Base-by-base conservation (phyloP, 2,329 filamentous ascomycete genomes). In the Aschersonia sp. region DNA sequence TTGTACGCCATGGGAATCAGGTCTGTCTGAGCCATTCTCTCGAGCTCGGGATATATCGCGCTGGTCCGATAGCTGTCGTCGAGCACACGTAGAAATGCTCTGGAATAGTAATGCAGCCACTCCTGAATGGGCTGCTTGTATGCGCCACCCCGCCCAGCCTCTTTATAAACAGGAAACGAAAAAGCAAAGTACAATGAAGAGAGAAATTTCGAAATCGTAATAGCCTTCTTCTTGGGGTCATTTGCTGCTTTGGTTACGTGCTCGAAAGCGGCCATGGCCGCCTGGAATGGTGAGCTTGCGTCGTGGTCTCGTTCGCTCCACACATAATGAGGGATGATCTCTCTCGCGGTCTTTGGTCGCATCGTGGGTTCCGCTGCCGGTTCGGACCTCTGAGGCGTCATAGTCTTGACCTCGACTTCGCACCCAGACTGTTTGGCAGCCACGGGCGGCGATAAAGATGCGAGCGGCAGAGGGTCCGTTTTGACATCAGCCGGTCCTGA, bases 41-140 rank as follows among this genome's bases (percentile, higher is more conserved):
- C 51, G 0, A 74, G 57, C 57, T 60, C 70, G 1, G 49, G 10
- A 35, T 60, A 63, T 30, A 67, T 57, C 0, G 58, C 58, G 7
- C 59, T 60, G 1, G 49, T 47, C 4, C 56, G 52, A 54, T 66
- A 72, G 22, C 59, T 62, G 5, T 56, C 54, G 39, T 63, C 61
- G 2, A 73, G 56, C 4, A 51, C 52, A 2, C 56, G 47, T 1
- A 70, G 52, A 5, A 78, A 59, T 5, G 64, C 63, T 5, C 53
- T 53, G 1, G 70, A 63, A 47, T 71, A 69, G 50, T 71, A 75
- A 10, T 66, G 61, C 2, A 72, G 55, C 4, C 75, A 55, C 39
- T 74, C 68, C 39, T 58, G 48, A 3, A 63, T 58, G 3, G 63
- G 63, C 8, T 75, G 63, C 44, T 58, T 69, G 54, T 71, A 68